Conservation (phyloP, 2,329 filamentous ascomycete genomes). For the Plenodomus biglobosus region DNA sequence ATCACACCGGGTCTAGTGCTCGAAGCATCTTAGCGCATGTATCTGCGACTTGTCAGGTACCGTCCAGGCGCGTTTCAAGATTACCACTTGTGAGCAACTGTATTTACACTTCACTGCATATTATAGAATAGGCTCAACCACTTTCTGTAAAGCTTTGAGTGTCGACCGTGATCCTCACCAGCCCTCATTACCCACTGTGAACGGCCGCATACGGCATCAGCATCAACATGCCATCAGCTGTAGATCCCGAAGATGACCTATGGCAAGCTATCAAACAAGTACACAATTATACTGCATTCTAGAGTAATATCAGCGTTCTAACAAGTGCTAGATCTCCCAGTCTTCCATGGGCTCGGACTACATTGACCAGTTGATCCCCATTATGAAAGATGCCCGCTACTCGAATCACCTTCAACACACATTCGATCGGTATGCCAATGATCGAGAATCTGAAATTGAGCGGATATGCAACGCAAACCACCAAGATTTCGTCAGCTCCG, state of each 20-base stretch:
- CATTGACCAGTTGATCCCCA: slow-evolving; percentile 90
- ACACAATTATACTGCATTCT: slow-evolving; percentile 13
- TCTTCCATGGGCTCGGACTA: slow-evolving; percentile 91
- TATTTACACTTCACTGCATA: background rate
- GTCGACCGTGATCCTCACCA: background rate
- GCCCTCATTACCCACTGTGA: background rate
- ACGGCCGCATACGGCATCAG: slow-evolving; percentile 9
- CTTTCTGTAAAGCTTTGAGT: background rate
- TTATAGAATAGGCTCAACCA: background rate
- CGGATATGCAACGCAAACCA: slow-evolving; percentile 93
- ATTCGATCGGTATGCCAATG: slow-evolving; percentile 77
- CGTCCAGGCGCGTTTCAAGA: slow-evolving; percentile 25
- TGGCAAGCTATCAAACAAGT: slow-evolving; percentile 55
- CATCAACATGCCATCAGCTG: slow-evolving; percentile 36
- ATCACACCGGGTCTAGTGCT: slow-evolving; percentile 4
- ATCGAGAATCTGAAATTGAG: slow-evolving; percentile 90
- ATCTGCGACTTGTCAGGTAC: slow-evolving; percentile 15
- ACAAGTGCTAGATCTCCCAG: slow-evolving; percentile 73
- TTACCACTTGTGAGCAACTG: background rate
- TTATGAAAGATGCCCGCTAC: slow-evolving; percentile 84
- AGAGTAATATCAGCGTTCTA: slow-evolving; percentile 2
- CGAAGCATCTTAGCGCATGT: slow-evolving; percentile 1
- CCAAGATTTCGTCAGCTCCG: slow-evolving; percentile 91
- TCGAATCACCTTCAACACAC: slow-evolving; percentile 77
- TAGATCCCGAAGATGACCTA: slow-evolving; percentile 53